Percentiles rank a stretch among this genome's conserved stretches.
phyloP scores from a whole-genome alignment of 2,329 filamentous ascomycete species.

The Leptographium lundbergii region DNA sequence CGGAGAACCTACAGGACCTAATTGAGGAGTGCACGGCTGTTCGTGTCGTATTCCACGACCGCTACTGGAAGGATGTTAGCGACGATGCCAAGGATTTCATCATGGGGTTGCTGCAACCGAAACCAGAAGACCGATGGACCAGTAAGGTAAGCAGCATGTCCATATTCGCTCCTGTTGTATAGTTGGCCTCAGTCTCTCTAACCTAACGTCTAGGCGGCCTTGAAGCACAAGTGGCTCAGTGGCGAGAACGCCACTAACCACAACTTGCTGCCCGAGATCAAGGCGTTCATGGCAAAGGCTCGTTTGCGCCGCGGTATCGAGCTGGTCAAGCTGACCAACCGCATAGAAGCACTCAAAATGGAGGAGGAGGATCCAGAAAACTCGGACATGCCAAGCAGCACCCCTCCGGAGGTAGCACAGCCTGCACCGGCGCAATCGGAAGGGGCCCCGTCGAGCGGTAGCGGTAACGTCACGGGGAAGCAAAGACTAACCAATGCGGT shows the following conservation, averaged over 20 bases:
- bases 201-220: slow-evolving; percentile 45
- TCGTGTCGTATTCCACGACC: slow-evolving; percentile 85
- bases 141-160: slow-evolving; percentile 48
- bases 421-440: not conserved
- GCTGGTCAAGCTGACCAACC: slow-evolving; percentile 88
- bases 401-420: not conserved
- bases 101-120: slow-evolving; percentile 61
- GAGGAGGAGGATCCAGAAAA: slow-evolving; percentile 75
- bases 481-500: slow-evolving; percentile 33
- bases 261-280: slow-evolving; percentile 95
- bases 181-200: not conserved
- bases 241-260: slow-evolving; percentile 87
- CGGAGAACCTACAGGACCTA: slow-evolving; percentile 82
- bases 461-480: slow-evolving; percentile 22
- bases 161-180: not conserved
- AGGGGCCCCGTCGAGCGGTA: slow-evolving; percentile 14
- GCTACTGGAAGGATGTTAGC: slow-evolving; percentile 97
- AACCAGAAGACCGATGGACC: slow-evolving; percentile 62
- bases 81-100: slow-evolving; percentile 95
- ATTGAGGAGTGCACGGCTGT: slow-evolving; percentile 86
- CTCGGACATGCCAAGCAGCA: slow-evolving; percentile 41
- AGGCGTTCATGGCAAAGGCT: slow-evolving; percentile 81
- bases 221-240: slow-evolving; percentile 78
- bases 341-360: slow-evolving; percentile 88
- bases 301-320: slow-evolving; percentile 89